phyloP scores from a whole-genome alignment of 176 grass and related monocot species.

The bread wheat (Triticum aestivum) region IWGSC_CS_RefSeq_v2.1 NC_057807.1:636880996-636881495 shows the following conservation, averaged over 20 bases:
- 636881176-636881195: conserved; percentile 36
- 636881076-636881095: conserved; percentile 81
- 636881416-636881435: conserved; percentile 96
- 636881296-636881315: conserved; percentile 84
- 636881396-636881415: conserved; percentile 64
- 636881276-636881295: conserved; percentile 90
- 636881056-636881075: conserved; percentile 75
- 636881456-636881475: conserved; percentile 67
- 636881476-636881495: conserved; percentile 89
- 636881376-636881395: conserved; percentile 87
- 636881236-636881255: neutral
- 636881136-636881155: conserved; percentile 92
- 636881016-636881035: conserved; percentile 61
- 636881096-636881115: conserved; percentile 80
- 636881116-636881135: conserved; percentile 83
- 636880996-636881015: conserved; percentile 82
- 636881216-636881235: neutral
- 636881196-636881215: neutral
- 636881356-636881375: conserved; percentile 84
- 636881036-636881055: conserved; percentile 79
- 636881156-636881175: conserved; percentile 95
- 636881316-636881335: conserved; percentile 94
- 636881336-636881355: conserved; percentile 88
- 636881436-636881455: conserved; percentile 60
- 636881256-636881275: conserved; percentile 44